phyloP scores from a whole-genome alignment of 2,329 filamentous ascomycete genomes.

The Teratosphaeria gauchensis region DNA sequence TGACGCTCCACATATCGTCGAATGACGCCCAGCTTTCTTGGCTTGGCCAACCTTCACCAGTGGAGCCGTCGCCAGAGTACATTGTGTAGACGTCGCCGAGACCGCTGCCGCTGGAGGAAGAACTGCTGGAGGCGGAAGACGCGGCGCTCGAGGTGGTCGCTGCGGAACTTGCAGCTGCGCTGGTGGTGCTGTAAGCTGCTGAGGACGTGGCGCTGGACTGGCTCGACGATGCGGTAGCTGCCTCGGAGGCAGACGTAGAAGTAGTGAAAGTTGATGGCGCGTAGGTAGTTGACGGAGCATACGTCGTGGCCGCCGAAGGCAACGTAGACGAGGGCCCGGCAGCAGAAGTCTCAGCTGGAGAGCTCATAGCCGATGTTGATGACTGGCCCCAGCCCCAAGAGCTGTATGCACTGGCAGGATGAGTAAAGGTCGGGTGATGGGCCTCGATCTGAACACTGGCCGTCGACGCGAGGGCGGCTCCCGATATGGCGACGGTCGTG shows the following conservation, averaged over 20 bases:
- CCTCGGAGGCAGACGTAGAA: background rate
- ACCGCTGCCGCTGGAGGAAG: conserved; percentile 1
- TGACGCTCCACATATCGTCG: conserved; percentile 25
- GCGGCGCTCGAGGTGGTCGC: background rate
- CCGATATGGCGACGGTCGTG: too few relatives aligned
- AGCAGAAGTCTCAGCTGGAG: background rate
- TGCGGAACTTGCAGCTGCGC: background rate
- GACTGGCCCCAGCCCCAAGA: conserved; percentile 4
- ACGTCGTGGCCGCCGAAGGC: conserved; percentile 1
- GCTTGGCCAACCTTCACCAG: conserved; percentile 16
- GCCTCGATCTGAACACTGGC: too few relatives aligned
- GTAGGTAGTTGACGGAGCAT: background rate
- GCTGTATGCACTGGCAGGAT: too few relatives aligned
- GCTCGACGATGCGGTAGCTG: background rate
- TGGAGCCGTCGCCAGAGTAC: conserved; percentile 12
- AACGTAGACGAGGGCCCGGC: background rate
- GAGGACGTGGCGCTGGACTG: too few relatives aligned
- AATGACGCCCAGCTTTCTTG: conserved; percentile 15
- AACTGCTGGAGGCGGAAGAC: background rate
- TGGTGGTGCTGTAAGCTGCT: background rate
- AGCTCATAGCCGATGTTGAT: background rate
- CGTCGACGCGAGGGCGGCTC: too few relatives aligned
- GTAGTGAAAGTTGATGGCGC: background rate
- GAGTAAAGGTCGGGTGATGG: too few relatives aligned
- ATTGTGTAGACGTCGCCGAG: conserved; percentile 3